phyloP scores from a whole-genome alignment of 2,329 filamentous ascomycete species.

The Erysiphe pulchra region DNA sequence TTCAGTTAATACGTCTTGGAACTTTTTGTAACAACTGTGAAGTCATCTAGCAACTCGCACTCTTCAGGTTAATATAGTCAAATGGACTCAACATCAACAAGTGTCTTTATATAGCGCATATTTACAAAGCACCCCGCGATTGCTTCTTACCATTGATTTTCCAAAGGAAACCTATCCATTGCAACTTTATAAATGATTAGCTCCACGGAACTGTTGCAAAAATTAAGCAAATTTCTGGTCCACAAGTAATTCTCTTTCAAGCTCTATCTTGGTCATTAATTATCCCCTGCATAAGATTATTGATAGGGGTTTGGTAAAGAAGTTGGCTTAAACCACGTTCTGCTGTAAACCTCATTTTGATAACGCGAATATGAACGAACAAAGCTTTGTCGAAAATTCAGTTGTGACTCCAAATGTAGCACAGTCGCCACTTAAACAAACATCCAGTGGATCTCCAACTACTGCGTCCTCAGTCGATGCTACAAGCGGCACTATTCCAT shows the following conservation, averaged over 20 bases:
- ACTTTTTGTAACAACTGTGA: no score
- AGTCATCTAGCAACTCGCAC: no score
- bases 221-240: conserved; percentile 10
- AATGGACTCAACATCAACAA: no score
- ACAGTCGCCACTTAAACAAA: conserved; percentile 21
- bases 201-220: conserved; percentile 4
- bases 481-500: conserved; percentile 23
- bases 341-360: conserved; percentile 1
- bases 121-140: no score
- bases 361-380: conserved; percentile 2
- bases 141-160: no score
- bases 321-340: conserved; percentile 3
- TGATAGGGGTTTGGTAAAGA: conserved; percentile 2
- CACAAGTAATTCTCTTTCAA: conserved; percentile 7
- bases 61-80: no score
- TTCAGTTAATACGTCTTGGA: no score
- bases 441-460: conserved; percentile 20
- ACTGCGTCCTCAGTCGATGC: conserved; percentile 23
- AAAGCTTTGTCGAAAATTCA: conserved; percentile 3
- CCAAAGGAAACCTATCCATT: no score
- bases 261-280: conserved; percentile 2
- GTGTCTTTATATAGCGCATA: no score
- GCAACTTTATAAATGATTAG: no score
- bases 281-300: conserved; percentile 6
- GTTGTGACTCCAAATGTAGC: conserved; percentile 3